Base-by-base conservation (phyloP, 2,329 filamentous ascomycete species). In the Colletotrichum tropicale region DNA sequence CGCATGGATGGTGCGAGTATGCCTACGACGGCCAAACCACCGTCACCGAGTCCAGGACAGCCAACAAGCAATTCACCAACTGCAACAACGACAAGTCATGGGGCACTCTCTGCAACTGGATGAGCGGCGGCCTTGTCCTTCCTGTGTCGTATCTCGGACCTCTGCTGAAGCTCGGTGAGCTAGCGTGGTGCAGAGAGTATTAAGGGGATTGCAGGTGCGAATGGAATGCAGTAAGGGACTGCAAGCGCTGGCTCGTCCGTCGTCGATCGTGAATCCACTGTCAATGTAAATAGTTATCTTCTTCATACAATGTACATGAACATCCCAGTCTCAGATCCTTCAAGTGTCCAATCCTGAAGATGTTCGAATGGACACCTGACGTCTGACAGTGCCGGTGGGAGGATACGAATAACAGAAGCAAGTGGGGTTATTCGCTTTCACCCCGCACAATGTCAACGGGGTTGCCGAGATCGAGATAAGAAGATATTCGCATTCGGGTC, bases 131-230 rank as follows among this genome's bases (percentile, higher is more conserved):
- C 18, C 30, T 72, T 74, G 76, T 81, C 8, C 55, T 73, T 8
- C 80, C 80, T 10, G 76, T 79, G 75, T 80, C 80, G 8, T 81
- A 80, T n/a, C 76, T 80, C 18, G 80, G 80, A 4, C 80, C 78
- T 3, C 58, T 80, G 10, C 68, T 81, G n/a, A 75, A 38, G 18
- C 24, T 58, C 6, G 6, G 3, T 13, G 65, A 55, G 56, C 24
- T 10, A 9, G 56, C n/a, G 5, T 73, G 70, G 70, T 73, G 70
- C 21, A 72, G 70, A 55, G 55, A 48, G 9, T 8, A 26, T n/a
- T 71, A 56, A 58, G 43, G 18, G 43, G n/a, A 52, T 52, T 52
- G 43, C n/a, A 52, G 43, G 10, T 52, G 43, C 10, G 43, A 52
- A 52, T 5, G 43, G 43, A 21, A 52, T 21, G 43, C 43, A 52